Conservation (phyloP, 345 rosid species). For the Melaleuca quinquenervia region DNA sequence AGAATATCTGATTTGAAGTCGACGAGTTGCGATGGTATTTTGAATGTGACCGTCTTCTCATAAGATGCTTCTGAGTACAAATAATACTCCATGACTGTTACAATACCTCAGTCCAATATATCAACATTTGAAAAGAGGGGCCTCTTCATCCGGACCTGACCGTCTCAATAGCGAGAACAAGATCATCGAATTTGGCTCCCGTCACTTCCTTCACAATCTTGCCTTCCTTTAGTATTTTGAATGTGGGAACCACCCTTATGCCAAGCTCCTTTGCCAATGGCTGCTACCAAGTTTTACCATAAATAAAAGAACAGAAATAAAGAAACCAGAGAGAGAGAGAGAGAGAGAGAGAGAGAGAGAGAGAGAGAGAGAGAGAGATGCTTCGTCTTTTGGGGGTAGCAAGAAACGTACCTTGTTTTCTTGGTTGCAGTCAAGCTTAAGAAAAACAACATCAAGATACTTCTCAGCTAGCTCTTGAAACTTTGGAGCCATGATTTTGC, state of each 20-base stretch:
- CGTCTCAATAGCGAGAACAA: constrained; percentile 54
- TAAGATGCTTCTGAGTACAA: too few species aligned
- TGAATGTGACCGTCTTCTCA: too few species aligned
- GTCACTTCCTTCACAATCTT: constrained; percentile 69
- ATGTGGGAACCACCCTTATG: constrained; percentile 76
- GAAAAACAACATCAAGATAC: constrained; percentile 68
- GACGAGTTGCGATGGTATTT: not conserved
- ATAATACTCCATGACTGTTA: too few species aligned
- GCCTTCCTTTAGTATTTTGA: constrained; percentile 67
- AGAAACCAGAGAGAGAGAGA: not conserved
- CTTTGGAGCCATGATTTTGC: constrained; percentile 87
- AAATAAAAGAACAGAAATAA: not conserved
- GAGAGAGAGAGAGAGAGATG: not conserved
- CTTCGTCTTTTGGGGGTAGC: not conserved
- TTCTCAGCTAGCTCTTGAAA: constrained; percentile 62
- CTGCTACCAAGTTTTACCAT: constrained; percentile 20
- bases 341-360: not conserved
- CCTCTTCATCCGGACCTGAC: constrained; percentile 50
- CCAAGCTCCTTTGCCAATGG: constrained; percentile 92
- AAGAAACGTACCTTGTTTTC: constrained; percentile 49
- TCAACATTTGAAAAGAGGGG: not conserved
- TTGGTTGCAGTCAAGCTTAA: constrained; percentile 93
- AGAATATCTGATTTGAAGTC: not conserved
- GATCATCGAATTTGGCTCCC: constrained; percentile 76
- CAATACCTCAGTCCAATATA: not conserved